Conservation (phyloP, 805 yeast species). For the Saccharomyces cerevisiae region DNA sequence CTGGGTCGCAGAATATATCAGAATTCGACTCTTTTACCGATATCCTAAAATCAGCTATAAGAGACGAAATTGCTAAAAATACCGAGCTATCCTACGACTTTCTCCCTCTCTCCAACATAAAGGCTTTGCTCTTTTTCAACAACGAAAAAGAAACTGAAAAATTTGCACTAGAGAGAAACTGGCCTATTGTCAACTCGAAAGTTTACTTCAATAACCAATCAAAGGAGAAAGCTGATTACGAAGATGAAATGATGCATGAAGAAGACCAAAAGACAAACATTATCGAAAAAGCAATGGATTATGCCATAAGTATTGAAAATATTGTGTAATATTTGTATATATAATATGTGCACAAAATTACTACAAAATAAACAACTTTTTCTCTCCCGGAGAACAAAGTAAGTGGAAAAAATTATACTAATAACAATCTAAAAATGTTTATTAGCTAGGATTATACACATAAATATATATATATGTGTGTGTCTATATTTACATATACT, state of each 20-base stretch:
- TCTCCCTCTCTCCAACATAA: conserved; percentile 76
- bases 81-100: conserved; percentile 69
- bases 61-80: conserved; percentile 78
- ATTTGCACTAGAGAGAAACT: conserved; percentile 47
- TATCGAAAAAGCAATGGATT: conserved; percentile 67
- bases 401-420: neutral
- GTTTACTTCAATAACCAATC: conserved; percentile 38
- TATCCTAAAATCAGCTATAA: conserved; percentile 66
- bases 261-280: conserved; percentile 18
- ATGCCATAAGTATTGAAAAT: conserved; percentile 87
- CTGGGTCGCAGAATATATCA: conserved; percentile 36
- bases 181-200: conserved; percentile 48
- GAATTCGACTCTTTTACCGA: conserved; percentile 76
- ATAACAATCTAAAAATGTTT: neutral
- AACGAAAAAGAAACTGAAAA: conserved; percentile 46
- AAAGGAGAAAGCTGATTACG: conserved; percentile 31
- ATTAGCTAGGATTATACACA: neutral
- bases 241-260: conserved; percentile 25
- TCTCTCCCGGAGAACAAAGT: neutral
- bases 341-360: neutral
- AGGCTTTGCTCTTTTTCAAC: conserved; percentile 64
- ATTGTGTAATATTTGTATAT: conserved; percentile 45
- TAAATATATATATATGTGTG: neutral
- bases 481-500: neutral
- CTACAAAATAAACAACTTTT: neutral